These are phyloP conservation scores for Arxiozyma heterogenica DNA, from an alignment of 1,139 yeast species.

Conservation along the genomic window DNA sequence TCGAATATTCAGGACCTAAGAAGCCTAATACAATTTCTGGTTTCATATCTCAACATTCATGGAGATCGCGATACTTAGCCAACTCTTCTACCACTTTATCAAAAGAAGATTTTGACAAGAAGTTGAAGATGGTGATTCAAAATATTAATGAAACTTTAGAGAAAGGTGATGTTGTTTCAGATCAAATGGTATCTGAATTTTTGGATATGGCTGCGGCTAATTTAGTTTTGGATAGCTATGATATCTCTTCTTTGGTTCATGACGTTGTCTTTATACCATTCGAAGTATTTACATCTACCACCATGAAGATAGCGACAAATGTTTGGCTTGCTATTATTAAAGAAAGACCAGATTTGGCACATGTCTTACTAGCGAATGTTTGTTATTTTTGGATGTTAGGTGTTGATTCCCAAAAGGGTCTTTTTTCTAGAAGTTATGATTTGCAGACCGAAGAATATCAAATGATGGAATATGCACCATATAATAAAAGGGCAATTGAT, in stretches of 20 bases:
- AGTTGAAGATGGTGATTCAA: constrained; percentile 18
- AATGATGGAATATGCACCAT: constrained; percentile 85
- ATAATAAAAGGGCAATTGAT: constrained; percentile 55
- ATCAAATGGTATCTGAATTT: constrained; percentile 34
- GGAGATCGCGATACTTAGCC: constrained; percentile 47
- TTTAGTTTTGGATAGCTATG: constrained; percentile 38
- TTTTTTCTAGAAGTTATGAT: constrained; percentile 56
- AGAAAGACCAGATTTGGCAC: constrained; percentile 51
- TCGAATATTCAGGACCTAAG: constrained; percentile 26
- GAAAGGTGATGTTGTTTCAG: constrained; percentile 23
- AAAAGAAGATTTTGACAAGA: constrained; percentile 18
- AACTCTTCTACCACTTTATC: constrained; percentile 28
- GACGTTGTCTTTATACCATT: constrained; percentile 69
- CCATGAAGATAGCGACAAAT: constrained; percentile 59
- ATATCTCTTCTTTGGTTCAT: constrained; percentile 45
- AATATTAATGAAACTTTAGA: constrained; percentile 17
- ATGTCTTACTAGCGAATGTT: constrained; percentile 60
- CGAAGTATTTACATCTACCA: constrained; percentile 46
- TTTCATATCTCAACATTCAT: constrained; percentile 68
- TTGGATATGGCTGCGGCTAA: constrained; percentile 42
- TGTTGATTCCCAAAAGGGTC: constrained; percentile 50
- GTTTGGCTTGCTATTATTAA: constrained; percentile 78
- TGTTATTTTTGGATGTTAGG: constrained; percentile 55
- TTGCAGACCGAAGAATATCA: constrained; percentile 53
- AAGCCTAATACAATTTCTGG: constrained; percentile 57